These are phyloP conservation scores for Sporobolomyces roseus DNA, from an alignment of 768 basidiomycete genomes.

Conservation along the genomic window DNA sequence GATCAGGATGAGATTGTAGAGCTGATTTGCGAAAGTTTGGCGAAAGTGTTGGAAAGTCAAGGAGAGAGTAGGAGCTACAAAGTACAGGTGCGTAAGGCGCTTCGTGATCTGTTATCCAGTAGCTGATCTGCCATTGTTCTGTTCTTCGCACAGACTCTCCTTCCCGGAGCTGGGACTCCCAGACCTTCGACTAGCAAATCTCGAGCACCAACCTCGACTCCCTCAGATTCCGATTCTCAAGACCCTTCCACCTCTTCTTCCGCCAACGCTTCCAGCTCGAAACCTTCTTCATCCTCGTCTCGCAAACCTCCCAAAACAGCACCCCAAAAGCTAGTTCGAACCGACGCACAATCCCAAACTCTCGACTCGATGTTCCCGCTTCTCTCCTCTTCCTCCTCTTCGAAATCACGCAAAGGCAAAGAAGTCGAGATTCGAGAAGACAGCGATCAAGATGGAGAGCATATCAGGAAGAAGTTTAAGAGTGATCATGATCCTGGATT, in stretches of 20 bases:
- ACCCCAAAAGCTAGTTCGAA: slow-evolving; percentile 77
- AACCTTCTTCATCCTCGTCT: slow-evolving; percentile 10
- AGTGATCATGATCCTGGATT: slow-evolving; percentile 38
- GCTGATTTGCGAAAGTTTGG: slow-evolving; percentile 67
- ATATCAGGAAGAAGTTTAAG: background rate
- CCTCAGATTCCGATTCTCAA: background rate
- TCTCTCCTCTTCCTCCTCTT: slow-evolving; percentile 50
- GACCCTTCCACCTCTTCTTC: slow-evolving; percentile 1
- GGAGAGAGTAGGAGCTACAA: slow-evolving; percentile 51
- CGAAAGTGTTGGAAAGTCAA: slow-evolving; percentile 58
- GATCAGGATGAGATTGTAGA: slow-evolving; percentile 83
- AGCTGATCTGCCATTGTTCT: background rate
- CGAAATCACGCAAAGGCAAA: background rate
- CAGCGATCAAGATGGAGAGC: slow-evolving; percentile 57
- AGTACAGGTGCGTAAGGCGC: slow-evolving; percentile 51
- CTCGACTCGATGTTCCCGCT: slow-evolving; percentile 92
- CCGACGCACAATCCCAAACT: slow-evolving; percentile 78
- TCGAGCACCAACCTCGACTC: background rate
- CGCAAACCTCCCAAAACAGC: slow-evolving; percentile 12
- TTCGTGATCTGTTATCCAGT: slow-evolving; percentile 46
- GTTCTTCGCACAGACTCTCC: slow-evolving; percentile 44
- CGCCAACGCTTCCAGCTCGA: background rate
- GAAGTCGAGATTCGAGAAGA: slow-evolving; percentile 45
- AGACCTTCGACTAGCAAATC: slow-evolving; percentile 2
- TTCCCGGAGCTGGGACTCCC: slow-evolving; percentile 43